Percentiles rank a stretch among this genome's conserved stretches.
These are phyloP conservation scores for Sideroxylon spinosum DNA, from an alignment of 179 eudicot species.

Conservation along the genomic window DNA sequence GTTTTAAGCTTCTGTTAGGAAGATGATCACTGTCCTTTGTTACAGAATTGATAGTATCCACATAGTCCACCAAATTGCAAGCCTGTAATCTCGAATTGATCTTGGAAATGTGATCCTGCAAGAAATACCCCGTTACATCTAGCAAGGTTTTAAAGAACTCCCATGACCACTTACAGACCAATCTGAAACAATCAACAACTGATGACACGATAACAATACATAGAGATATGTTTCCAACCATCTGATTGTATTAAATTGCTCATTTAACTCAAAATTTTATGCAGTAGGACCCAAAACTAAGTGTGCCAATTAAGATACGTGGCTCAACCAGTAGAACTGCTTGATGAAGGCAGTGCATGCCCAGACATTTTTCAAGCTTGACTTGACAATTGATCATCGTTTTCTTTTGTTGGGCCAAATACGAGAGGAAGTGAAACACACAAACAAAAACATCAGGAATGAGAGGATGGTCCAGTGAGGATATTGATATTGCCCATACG, in stretches of 20 bases:
- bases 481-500: too few species aligned
- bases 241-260: not conserved
- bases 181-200: not conserved
- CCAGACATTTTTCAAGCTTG: not conserved
- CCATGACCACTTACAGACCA: not conserved
- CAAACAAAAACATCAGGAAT: too few species aligned
- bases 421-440: too few species aligned
- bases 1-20: constrained; percentile 31
- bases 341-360: not conserved
- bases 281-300: not conserved
- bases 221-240: not conserved
- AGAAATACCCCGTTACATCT: not conserved
- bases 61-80: constrained; percentile 32
- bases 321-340: not conserved
- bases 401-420: too few species aligned
- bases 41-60: constrained; percentile 12
- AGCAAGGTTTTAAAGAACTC: not conserved
- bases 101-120: constrained; percentile 39
- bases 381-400: not conserved
- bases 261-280: not conserved
- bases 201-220: not conserved
- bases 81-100: constrained; percentile 29
- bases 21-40: constrained; percentile 17
- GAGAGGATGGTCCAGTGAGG: too few species aligned
- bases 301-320: not conserved